Percentiles rank a stretch among this genome's conserved stretches.
phyloP scores from a whole-genome alignment of 805 yeast genomes.

The Dipodascus albidus region DNA sequence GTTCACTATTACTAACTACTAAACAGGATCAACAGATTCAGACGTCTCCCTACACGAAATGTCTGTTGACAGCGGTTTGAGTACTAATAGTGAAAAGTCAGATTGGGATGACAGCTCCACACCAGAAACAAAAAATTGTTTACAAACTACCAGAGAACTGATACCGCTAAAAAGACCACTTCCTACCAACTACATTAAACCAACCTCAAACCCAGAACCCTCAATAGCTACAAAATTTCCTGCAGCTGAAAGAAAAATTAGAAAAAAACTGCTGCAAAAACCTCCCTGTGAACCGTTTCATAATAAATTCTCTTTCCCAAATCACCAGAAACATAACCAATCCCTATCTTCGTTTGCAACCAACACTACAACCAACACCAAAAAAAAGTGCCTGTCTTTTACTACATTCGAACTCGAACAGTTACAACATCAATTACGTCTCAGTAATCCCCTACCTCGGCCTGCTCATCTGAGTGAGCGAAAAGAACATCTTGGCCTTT shows the following conservation, averaged over 20 bases:
- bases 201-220: neutral
- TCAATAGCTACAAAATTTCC: neutral
- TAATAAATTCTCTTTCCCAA: neutral
- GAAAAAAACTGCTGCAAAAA: too few relatives aligned
- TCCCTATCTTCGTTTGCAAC: neutral
- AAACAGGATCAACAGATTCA: neutral
- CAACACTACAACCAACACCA: neutral
- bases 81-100: neutral
- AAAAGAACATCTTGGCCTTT: neutral
- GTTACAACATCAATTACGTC: neutral
- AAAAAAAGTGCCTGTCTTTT: neutral
- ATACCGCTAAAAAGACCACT: neutral
- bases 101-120: neutral
- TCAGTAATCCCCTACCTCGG: neutral
- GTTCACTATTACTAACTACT: neutral
- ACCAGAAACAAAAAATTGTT: neutral
- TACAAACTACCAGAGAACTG: too few relatives aligned
- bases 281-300: too few relatives aligned
- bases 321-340: too few relatives aligned
- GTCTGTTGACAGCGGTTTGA: neutral
- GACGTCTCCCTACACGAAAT: neutral
- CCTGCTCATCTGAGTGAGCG: neutral
- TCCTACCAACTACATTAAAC: neutral
- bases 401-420: neutral
- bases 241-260: too few relatives aligned